Evolutionary conservation across 805 yeast species (phyloP), one percentile per base, ranked within the genome.

Genomic region (Wickerhamomyces sydowiorum): DNA sequence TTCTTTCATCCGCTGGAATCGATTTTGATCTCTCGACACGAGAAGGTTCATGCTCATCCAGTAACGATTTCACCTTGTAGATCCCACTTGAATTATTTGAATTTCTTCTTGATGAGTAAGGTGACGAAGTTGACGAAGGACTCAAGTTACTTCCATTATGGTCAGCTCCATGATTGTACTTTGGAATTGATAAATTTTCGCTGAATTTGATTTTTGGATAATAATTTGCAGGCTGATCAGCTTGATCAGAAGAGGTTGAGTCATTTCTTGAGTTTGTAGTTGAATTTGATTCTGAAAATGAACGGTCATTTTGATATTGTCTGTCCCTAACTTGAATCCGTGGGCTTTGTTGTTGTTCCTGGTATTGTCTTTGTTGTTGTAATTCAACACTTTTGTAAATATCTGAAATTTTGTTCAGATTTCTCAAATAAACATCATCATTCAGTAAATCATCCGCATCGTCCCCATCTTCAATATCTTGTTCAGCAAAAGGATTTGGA

Each of bases 51-150:
- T 51, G 56, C 17, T 41, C 38, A 33, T 52, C 59, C 21, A 56
- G 27, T 22, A 56, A 38, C 1, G 57, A 51, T 33, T 45, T 52
- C 5, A 56, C 59, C 21, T 50, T 56, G 33, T 56, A 54, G 3
- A 53, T 37, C 14, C 30, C 28, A 27, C 19, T 43, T 3, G 45
- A 33, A 14, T 37, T 36, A 10, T 47, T 40, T 12, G 54, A 48
- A 37, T 45, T 46, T 22, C 56, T 38, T 37, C 55, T 51, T 17
- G 53, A 46, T 5, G 32, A 15, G 10, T 36, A 28, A 17, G 31
- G 22, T 21, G 47, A 35, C 14, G 42, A 28, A 28, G 14, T 28
- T 28, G 31, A 14, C 15, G 31, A 28, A 12, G 45, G 20, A 14
- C 36, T 37, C 7, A 42, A 23, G n/a, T n/a, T 37, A 29, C 14